Conservation (phyloP, 2,329 filamentous ascomycete genomes). For the Nothomitra cinnamomea region DNA sequence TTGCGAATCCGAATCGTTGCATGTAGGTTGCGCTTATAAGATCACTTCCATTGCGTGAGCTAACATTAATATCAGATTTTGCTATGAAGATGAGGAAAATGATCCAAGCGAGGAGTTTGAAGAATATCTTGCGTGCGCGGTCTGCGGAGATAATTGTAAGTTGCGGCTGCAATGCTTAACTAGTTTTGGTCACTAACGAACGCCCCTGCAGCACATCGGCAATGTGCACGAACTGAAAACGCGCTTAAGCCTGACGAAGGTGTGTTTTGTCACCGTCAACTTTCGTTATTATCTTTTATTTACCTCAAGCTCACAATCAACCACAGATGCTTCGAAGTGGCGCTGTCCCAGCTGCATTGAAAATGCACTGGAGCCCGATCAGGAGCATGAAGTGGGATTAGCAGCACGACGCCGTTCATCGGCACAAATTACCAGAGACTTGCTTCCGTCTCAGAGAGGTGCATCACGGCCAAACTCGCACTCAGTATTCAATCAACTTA, state of each 20-base stretch:
- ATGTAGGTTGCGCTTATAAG: constrained; percentile 34
- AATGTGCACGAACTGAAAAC: constrained; percentile 64
- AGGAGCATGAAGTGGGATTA: constrained; percentile 15
- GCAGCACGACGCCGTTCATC: constrained; percentile 37
- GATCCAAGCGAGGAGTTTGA: constrained; percentile 72
- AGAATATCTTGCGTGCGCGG: constrained; percentile 55
- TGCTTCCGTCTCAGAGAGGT: constrained; percentile 52
- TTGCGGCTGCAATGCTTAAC: constrained; percentile 25
- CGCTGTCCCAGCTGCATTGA: constrained; percentile 40
- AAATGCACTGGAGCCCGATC: constrained; percentile 21
- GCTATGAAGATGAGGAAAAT: constrained; percentile 65
- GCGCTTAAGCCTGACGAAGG: constrained; percentile 45
- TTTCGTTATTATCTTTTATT: neutral
- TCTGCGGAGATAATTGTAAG: constrained; percentile 73
- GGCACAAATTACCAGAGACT: constrained; percentile 49
- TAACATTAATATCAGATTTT: constrained; percentile 41
- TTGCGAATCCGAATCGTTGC: constrained; percentile 40
- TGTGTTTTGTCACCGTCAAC: constrained; percentile 26
- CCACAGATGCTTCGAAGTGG: constrained; percentile 39
- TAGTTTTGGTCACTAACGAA: constrained; percentile 25
- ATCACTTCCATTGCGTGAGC: neutral
- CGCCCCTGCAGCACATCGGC: constrained; percentile 59
- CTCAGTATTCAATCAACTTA: constrained; percentile 59
- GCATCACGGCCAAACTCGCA: constrained; percentile 50
- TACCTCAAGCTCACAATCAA: neutral